A percentile compares a stretch with the other conserved stretches of the same genome.
phyloP scores from a whole-genome alignment of 2,329 filamentous ascomycete species.

The Tolypocladium nubicola region DNA sequence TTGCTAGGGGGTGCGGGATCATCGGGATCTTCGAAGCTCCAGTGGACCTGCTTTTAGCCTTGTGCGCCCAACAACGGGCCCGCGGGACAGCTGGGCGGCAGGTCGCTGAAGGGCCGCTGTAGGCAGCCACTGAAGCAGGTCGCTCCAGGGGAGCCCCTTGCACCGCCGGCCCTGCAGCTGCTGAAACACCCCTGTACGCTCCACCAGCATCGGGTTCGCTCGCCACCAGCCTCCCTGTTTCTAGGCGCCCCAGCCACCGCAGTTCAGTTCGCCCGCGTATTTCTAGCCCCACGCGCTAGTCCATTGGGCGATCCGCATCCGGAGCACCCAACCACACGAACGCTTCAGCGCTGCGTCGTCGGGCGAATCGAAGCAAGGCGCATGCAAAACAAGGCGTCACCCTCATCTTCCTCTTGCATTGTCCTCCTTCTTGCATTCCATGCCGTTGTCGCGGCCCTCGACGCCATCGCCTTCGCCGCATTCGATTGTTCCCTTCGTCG shows the following conservation, averaged over 20 bases:
- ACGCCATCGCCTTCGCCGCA: background rate
- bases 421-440: background rate
- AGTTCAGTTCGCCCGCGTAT: background rate
- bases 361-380: constrained; percentile 1
- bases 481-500: background rate
- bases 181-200: background rate
- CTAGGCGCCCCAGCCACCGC: constrained; percentile 14
- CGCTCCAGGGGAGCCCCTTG: background rate
- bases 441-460: background rate
- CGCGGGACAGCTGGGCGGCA: background rate
- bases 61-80: background rate
- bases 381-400: constrained; percentile 5
- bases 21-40: background rate
- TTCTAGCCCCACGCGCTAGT: background rate
- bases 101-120: too few species aligned
- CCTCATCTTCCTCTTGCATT: background rate
- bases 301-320: background rate
- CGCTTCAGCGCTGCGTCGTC: background rate
- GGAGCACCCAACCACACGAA: background rate
- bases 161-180: background rate
- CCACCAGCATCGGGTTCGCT: background rate
- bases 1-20: background rate
- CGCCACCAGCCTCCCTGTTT: constrained; percentile 22
- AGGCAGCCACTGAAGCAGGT: background rate
- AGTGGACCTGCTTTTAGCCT: background rate